Base-by-base conservation (phyloP, 257 asterid genomes). In the Jasminum sambac region DNA sequence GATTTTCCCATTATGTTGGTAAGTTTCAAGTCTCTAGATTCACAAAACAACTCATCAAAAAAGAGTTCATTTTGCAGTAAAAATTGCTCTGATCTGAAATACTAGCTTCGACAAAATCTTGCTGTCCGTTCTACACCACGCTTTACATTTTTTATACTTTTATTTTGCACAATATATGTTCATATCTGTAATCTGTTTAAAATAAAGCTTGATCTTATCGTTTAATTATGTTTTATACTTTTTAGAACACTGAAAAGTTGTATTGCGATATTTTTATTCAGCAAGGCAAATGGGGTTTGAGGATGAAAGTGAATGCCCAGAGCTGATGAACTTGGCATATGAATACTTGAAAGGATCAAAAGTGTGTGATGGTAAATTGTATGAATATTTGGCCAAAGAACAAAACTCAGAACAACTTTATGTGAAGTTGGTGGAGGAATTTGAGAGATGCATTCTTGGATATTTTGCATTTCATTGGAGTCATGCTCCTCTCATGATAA, bases 391-490 rank as follows among this genome's bases (percentile, higher is more conserved):
- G 62, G 78, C 85, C 0, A 70, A 60, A 44, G 82, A 83, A 55
- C 14, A 68, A 67, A 73, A 81, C 72, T 80, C 86, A 24, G 89
- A 79, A 46, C 76, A 71, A 67, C 75, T 94, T 73, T 91, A 74
- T 76, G 90, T 91, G 14, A 88, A 89, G 73, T 76, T 94, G 71
- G 87, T 86, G 23, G 87, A 91, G 71, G 97, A 94, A 72, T 77
- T 94, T 13, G 99, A 94, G 77, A 89, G 96, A 77, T 94, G 96
- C 79, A 85, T 94, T 71, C 90, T 91, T 75, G 84, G 82, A 0
- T 94, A 94, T 77, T 89, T 94, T 69, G 89, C 96, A 11, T 94
- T 94, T 66, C 86, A 88, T 36, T 94, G 99, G 99, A 86, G 79
- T 65, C 85, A 78, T 43, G 90, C 84, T 50, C 84, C 99, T 55